Evolutionary conservation across 2,329 filamentous ascomycete species (phyloP).

Genomic region (Ophiosphaerella korrae): DNA sequence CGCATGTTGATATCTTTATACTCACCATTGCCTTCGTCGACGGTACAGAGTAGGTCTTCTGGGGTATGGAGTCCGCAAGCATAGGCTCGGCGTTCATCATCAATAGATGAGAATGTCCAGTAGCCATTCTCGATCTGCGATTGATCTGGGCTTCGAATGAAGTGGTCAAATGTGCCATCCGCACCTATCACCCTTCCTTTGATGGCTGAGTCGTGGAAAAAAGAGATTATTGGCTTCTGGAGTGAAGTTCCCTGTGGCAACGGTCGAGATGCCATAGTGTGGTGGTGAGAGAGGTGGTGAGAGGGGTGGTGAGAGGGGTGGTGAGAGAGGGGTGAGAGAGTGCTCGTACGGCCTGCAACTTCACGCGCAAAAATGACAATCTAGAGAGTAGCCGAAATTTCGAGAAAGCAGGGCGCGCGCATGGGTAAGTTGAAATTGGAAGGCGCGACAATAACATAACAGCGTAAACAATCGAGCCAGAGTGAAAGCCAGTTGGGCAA

Average conservation of each 20-base stretch:
- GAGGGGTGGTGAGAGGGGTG: not conserved
- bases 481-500: no score
- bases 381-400: not conserved
- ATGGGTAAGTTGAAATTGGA: no score
- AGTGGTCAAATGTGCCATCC: constrained; percentile 16
- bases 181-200: constrained; percentile 2
- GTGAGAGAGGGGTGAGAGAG: not conserved
- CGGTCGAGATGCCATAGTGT: not conserved
- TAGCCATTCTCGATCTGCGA: constrained; percentile 13
- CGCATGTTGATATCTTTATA: constrained; percentile 17
- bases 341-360: not conserved
- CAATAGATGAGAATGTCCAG: constrained; percentile 18
- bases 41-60: constrained; percentile 17
- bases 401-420: no score
- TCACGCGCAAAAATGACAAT: not conserved
- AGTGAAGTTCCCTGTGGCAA: not conserved
- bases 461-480: no score
- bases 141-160: constrained; percentile 2
- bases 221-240: not conserved
- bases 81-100: constrained; percentile 21
- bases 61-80: constrained; percentile 15
- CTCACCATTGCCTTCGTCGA: constrained; percentile 10
- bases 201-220: constrained; percentile 4
- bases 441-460: no score
- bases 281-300: not conserved